Conservation (phyloP, 805 yeast genomes). For the Komagataella populi region DNA sequence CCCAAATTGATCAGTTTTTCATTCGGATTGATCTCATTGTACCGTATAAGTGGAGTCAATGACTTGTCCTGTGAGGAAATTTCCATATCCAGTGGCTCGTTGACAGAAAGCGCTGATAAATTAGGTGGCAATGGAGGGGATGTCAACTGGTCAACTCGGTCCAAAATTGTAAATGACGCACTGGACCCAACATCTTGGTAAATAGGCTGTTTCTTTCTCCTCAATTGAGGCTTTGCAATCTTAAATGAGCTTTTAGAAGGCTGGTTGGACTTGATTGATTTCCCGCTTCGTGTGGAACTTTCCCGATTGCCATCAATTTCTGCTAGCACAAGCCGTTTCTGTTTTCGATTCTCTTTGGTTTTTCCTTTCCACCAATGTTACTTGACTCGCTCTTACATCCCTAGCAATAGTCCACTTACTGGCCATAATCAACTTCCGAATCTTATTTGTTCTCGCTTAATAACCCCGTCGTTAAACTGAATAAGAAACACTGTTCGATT, state of each 20-base stretch:
- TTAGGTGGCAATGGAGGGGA: not conserved
- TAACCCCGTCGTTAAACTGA: conserved; percentile 47
- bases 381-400: not conserved
- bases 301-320: not conserved
- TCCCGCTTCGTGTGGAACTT: not conserved
- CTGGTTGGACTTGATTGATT: not conserved
- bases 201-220: not conserved
- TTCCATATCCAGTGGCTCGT: not conserved
- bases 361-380: not conserved
- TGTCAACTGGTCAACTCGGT: not conserved
- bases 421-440: conserved; percentile 11
- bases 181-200: not conserved
- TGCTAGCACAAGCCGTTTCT: not conserved
- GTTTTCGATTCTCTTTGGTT: not conserved
- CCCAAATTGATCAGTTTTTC: not conserved
- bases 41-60: not conserved
- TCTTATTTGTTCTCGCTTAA: conserved; percentile 38
- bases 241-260: not conserved
- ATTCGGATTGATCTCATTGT: not conserved
- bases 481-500: conserved; percentile 63
- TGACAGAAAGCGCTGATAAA: not conserved
- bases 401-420: not conserved
- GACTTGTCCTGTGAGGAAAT: not conserved
- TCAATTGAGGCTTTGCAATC: not conserved
- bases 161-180: not conserved